Base-by-base conservation (phyloP, 116 monocot genomes). In the Trichopus zeylanicus region DNA sequence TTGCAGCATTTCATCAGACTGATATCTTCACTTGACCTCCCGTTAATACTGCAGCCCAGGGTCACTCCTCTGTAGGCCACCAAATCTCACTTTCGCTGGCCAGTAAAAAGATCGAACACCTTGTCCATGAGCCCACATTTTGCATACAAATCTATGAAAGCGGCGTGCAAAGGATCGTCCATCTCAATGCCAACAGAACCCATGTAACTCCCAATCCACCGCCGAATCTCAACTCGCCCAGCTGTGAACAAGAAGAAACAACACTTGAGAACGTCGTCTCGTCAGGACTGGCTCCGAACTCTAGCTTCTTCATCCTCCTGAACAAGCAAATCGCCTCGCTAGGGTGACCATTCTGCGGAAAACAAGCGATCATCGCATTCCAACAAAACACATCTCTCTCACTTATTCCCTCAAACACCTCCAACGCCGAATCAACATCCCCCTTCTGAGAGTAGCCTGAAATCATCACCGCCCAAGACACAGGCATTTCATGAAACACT, bases 61-160 rank as follows among this genome's bases (percentile, higher is more conserved):
- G 83, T 88, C 80, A 88, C 80, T 9, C 83, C 83, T 31, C 80
- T 83, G 31, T 75, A 88, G 25, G 88, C 67, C 26, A 88, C 83
- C 38, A 80, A 9, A 70, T 88, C 88, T 55, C 66, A 64, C 48
- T 32, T 69, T 10, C 47, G 68, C 52, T 80, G 53, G 5, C 48
- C 46, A 27, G 19, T 7, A 26, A 80, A 88, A 11, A 77, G 69
- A 55, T 78, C 53, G 22, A 61, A 80, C 3, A 83, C 88, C 32
- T 37, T 62, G 9, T 74, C 77, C 30, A 81, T 69, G 27, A 54
- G 55, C 23, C 88, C 88, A 51, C 83, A 80, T 31, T 83, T 88
- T 29, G 80, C 70, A 62, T 75, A 73, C 27, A 88, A 57, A 67
- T 88, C 83, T 1, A 80, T 56, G 18, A 88, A 56, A 10, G 80